Conservation (phyloP, 495 filamentous ascomycete genomes). For the Neurospora hispaniola region DNA sequence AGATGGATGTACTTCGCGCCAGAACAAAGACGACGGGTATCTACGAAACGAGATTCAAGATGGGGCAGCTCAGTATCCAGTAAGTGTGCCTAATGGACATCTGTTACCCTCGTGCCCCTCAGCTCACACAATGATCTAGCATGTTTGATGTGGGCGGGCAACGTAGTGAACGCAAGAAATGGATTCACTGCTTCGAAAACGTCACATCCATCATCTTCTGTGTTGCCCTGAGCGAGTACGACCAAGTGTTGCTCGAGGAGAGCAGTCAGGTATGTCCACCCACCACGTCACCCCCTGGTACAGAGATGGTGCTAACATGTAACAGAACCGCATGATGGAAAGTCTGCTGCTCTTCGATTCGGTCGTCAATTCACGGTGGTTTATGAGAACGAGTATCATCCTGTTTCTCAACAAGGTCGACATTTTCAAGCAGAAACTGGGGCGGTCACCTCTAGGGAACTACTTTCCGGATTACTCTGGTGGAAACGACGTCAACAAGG, state of each 20-base stretch:
- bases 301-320: constrained; percentile 10
- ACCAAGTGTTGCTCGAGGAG: constrained; percentile 92
- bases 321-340: constrained; percentile 97
- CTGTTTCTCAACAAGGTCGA: constrained; percentile 98
- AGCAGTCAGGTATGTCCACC: constrained; percentile 69
- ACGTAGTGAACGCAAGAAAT: constrained; percentile 95
- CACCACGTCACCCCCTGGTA: not conserved
- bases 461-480: constrained; percentile 98
- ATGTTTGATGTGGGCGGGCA: constrained; percentile 99
- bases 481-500: constrained; percentile 93
- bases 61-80: constrained; percentile 98
- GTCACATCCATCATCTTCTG: constrained; percentile 99
- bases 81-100: constrained; percentile 42
- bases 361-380: constrained; percentile 97
- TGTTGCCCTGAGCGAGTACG: constrained; percentile 95
- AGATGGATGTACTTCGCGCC: constrained; percentile 87
- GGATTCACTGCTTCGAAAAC: constrained; percentile 99
- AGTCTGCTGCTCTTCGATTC: constrained; percentile 96
- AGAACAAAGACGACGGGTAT: constrained; percentile 99
- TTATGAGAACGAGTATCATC: constrained; percentile 97
- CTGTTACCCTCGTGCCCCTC: constrained; percentile 1
- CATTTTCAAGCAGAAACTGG: constrained; percentile 90
- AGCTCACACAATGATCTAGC: constrained; percentile 36
- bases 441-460: constrained; percentile 74
- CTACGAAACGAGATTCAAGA: constrained; percentile 94